Evolutionary conservation across 768 basidiomycete genomes (phyloP), one percentile per base, ranked within the genome.

Genomic region (Trametes cubensis): DNA sequence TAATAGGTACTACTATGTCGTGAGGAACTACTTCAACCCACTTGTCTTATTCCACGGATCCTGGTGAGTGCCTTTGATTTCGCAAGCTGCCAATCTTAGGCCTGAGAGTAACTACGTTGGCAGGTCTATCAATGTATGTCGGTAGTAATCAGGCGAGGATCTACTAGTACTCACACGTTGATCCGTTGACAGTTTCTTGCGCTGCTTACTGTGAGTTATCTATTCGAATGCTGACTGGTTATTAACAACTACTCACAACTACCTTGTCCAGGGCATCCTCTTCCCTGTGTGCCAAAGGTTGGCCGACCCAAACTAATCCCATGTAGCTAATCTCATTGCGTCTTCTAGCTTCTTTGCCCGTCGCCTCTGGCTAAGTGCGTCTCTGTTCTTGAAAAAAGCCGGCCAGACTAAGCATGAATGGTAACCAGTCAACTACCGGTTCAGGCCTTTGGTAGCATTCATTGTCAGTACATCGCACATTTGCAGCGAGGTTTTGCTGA

Each of bases 21-120:
- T 44, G 6, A 38, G 20, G 14, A 57, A 48, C 21, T 57, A 48
- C 23, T 48, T 57, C 46, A 47, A 57, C 14, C 55, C 55, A 0
- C 23, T 30, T 2, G 55, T 25, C 20, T 38, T 57, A 6, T 47
- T 57, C 20, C 45, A 39, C 14, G 46, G 46, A 8, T 46, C 49
- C 38, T 57, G 55, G 55, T 57, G n/a, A 4, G 51, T 21, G 20
- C 11, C n/a, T n/a, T n/a, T n/a, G 10, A 6, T 4, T 11, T 4
- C 34, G 34, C 23, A 7, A n/a, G n/a, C n/a, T n/a, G n/a, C n/a
- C 2, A 1, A 39, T 20, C 5, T 28, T 11, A 3, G 6, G 14
- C 13, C 34, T 52, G 51, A 39, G 14, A 4, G 4, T 3, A 8
- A 5, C 13, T n/a, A 6, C 38, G 21, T 11, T 15, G n/a, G 2